Base-by-base conservation (phyloP, 176 grass and related monocot genomes). In the Eragrostis nindensis region DNA sequence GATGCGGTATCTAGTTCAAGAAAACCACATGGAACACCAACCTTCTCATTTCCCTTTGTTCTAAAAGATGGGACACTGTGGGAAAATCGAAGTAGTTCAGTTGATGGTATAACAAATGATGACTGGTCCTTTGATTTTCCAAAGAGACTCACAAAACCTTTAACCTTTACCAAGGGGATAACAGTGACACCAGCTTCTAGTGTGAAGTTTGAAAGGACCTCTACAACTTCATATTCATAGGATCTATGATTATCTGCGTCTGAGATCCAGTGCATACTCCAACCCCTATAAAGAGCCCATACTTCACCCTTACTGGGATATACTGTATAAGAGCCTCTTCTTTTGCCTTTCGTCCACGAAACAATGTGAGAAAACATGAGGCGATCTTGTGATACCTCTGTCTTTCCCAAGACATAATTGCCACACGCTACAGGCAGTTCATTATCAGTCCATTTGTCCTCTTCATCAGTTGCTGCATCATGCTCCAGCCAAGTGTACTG, bases 341-440 rank as follows among this genome's bases (percentile, higher is more conserved):
- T 93, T 86, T 32, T 69, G 21, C 86, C 81, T 77, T 89, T 93
- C 13, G 8, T 49, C 71, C 81, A 91, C 19, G 75, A 68, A 60
- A 97, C 74, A 56, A 83, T 46, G 77, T 97, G 94, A 86, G 94
- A 97, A 69, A 97, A 97, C 75, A 91, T 86, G 48, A 89, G 86
- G 8, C 75, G 40, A 66, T 80, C 61, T 70, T 75, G 40, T 60
- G 86, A 85, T 7, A 56, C 50, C 59, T 87, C 88, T 32, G 68
- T 64, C 46, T 83, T 63, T 53, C 94, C 91, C 56, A 91, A 80
- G 40, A 18, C 52, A 85, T 78, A 97, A 15, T 22, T 89, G 14
- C 94, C 94, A 71, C 88, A 90, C 67, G 86, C 83, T 57, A 93
- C 88, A 46, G 94, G 94, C 25, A 97, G 75, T 70, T 77, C 59